Base-by-base conservation (phyloP, 176 grass and related monocot species). In the Eragrostis curvula region DNA sequence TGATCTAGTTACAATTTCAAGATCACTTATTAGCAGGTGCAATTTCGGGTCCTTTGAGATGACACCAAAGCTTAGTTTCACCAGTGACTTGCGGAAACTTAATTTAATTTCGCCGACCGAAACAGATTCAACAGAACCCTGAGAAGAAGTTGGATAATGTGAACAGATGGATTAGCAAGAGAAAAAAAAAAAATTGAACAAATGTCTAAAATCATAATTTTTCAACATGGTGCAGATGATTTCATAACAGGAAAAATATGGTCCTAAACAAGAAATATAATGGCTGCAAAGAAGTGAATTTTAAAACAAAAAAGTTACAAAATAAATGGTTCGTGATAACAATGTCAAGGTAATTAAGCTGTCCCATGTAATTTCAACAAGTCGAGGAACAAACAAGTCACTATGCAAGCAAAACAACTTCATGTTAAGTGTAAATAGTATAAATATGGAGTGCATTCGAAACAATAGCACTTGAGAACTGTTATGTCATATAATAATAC, bases 41-140 rank as follows among this genome's bases (percentile, higher is more conserved):
- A 99, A 74, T 74, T 99, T 99, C 9, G 96, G 96, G 63, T 99
- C 93, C 88, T 91, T 99, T n/a, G 96, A 99, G 75, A 99, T 95
- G 76, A 99, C 80, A 75, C 96, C 84, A 17, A 93, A 92, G 56
- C 93, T 92, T 84, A 99, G 77, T 85, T 96, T 99, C 55, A 99
- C 93, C 45, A 99, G 68, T 67, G 96, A 99, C 87, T 93, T 99
- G 85, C 96, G 96, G 42, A 99, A 93, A 77, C 96, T 99, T 62
- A 96, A 77, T 86, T 99, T 99, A 59, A 99, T 99, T 91, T 99
- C 96, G 73, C 93, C 96, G 70, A 99, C 79, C 58, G 96, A 91
- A 83, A 96, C 59, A 36, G 93, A 91, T 90, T 99, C 91, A 78
- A 99, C 50, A 69, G 90, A 89, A 83, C 96, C 96, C 96, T 98